Conservation (phyloP, 768 basidiomycete species). For the Tulasnella calospora region DNA sequence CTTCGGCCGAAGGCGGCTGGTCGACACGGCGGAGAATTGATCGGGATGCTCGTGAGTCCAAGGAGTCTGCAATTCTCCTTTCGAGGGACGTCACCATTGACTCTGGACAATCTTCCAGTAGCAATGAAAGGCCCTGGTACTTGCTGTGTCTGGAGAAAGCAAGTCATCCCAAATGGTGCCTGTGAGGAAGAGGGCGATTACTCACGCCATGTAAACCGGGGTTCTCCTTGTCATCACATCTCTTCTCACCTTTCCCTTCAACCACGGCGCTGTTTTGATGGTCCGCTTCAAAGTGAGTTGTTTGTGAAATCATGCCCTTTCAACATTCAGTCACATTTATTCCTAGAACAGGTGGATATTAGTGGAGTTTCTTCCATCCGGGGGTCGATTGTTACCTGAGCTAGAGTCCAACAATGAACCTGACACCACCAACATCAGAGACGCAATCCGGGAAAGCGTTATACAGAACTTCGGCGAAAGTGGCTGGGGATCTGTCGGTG, state of each 20-base stretch:
- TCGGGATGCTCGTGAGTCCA: conserved; percentile 23
- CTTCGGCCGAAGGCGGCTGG: conserved; percentile 13
- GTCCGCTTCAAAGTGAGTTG: conserved; percentile 61
- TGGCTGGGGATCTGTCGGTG: conserved; percentile 77
- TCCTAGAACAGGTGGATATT: conserved; percentile 81
- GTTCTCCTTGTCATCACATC: neutral
- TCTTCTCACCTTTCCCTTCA: neutral
- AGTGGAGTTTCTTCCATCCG: conserved; percentile 64
- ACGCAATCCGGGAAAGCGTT: conserved; percentile 62
- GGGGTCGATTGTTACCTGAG: conserved; percentile 24
- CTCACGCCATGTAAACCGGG: neutral
- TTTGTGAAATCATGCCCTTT: neutral
- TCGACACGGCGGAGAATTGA: conserved; percentile 25
- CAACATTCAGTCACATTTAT: conserved; percentile 8
- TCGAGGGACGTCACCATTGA: conserved; percentile 18
- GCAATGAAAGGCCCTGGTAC: neutral
- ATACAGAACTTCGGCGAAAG: conserved; percentile 73
- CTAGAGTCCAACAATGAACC: conserved; percentile 22
- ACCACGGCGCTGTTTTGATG: conserved; percentile 40
- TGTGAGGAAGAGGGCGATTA: neutral
- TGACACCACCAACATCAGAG: conserved; percentile 36
- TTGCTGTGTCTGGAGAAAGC: neutral
- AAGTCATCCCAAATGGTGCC: neutral
- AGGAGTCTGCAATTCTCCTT: conserved; percentile 3
- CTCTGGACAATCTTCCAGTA: neutral